These are phyloP conservation scores for Syzygium grande DNA, from an alignment of 345 rosid species.

Conservation along the genomic window DNA sequence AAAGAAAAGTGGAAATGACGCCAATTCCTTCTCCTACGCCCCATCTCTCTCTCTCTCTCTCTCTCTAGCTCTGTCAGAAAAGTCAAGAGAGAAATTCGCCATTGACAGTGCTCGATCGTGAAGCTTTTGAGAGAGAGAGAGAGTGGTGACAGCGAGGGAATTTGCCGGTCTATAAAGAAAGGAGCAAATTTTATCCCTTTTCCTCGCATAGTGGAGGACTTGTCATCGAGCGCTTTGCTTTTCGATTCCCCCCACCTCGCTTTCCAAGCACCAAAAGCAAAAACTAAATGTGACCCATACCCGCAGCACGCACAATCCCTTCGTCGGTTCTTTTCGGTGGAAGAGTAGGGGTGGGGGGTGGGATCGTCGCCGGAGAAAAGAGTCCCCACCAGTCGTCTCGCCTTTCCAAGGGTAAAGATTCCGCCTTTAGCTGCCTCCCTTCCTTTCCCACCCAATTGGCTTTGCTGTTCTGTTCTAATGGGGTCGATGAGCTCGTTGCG, in stretches of 20 bases:
- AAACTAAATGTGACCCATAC: neutral
- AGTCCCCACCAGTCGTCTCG: neutral
- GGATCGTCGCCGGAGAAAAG: neutral
- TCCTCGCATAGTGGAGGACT: neutral
- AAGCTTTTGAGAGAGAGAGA: neutral
- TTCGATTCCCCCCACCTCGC: neutral
- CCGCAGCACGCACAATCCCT: neutral
- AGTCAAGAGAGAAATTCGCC: neutral
- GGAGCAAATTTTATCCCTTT: neutral
- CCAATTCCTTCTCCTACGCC: neutral
- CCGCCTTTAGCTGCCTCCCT: neutral
- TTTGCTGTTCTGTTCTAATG: neutral
- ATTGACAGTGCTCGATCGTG: neutral
- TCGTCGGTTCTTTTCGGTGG: neutral
- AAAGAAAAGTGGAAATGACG: neutral
- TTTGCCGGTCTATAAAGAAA: neutral
- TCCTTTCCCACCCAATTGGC: neutral
- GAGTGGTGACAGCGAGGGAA: neutral
- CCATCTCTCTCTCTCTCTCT: neutral
- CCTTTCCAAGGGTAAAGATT: neutral
- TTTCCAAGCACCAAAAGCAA: neutral
- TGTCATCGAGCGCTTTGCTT: constrained; percentile 5
- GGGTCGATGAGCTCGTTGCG: neutral
- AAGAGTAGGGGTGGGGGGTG: neutral
- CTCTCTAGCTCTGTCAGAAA: neutral